These are phyloP conservation scores for Combretum micranthum DNA, from an alignment of 345 rosid species.

Conservation along the genomic window DNA sequence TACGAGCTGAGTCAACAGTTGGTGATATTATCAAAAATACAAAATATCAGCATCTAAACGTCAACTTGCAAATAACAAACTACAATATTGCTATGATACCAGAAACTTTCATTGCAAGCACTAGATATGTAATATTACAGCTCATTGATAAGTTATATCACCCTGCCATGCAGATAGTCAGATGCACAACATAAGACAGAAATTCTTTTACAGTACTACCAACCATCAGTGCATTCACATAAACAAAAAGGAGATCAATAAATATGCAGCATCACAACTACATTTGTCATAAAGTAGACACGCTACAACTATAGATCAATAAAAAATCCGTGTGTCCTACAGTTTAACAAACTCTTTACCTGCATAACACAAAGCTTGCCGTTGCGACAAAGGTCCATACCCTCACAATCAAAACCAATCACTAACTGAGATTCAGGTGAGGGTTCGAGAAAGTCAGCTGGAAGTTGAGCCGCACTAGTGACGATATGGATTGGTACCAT, in stretches of 20 bases:
- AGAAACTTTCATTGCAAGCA: too few relatives aligned
- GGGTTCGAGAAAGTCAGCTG: constrained; percentile 71
- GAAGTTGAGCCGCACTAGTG: constrained; percentile 66
- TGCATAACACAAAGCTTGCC: constrained; percentile 92
- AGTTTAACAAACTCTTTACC: constrained; percentile 25
- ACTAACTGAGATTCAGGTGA: constrained; percentile 47
- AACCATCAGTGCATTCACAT: neutral
- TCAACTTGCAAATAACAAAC: too few relatives aligned
- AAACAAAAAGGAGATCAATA: neutral
- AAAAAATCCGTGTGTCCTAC: neutral
- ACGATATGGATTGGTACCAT: constrained; percentile 61
- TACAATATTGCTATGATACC: too few relatives aligned
- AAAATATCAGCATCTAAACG: too few relatives aligned
- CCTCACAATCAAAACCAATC: constrained; percentile 91
- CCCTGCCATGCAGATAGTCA: too few relatives aligned
- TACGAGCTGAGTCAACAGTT: too few relatives aligned
- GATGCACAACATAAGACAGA: too few relatives aligned
- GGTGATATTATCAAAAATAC: too few relatives aligned
- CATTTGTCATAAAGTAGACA: neutral
- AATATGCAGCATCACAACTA: neutral
- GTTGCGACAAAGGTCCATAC: constrained; percentile 76
- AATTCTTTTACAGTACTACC: too few relatives aligned
- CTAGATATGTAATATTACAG: too few relatives aligned
- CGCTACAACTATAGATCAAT: neutral
- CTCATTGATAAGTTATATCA: too few relatives aligned